Base-by-base conservation (phyloP, 441 rosid genomes). In the Erysimum cheiri region DNA sequence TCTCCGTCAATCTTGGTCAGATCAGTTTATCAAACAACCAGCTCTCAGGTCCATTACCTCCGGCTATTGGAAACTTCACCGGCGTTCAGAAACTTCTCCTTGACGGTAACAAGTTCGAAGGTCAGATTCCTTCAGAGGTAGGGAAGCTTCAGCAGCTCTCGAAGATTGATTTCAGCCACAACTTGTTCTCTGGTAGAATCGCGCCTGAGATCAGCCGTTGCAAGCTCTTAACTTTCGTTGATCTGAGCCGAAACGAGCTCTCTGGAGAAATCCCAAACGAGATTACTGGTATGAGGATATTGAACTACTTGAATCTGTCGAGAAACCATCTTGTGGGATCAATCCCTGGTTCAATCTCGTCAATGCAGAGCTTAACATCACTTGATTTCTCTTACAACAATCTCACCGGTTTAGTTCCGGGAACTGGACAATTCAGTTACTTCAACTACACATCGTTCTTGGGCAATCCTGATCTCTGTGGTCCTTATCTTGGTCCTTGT, bases 381-480 rank as follows among this genome's bases (percentile, higher is more conserved):
- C 93, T 94, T 44, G 98, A 94, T 84, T 94, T 94, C 76, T 91
- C 97, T 2, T 94, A 87, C 71, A 94, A 94, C 82, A 91, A 91
- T 71, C 97, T 94, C 56, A 81, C 97, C 57, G 98, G 98, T 65
- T 82, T 94, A 62, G 98, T 94, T 71, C 98, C 98, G 9, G 90
- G 88, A 3, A 85, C 88, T 14, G 97, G 98, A 59, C 97, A 94
- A 64, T 94, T 94, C 70, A 88, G 98, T 75, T 94, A 89, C 83
- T 94, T 94, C 46, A 94, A 94, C 75, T 94, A 85, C 84, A 94
- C 98, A 59, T 94, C 98, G 4, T 94, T 94, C 71, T 68, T 91
- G 33, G 96, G 97, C 11, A 94, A 94, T 77, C 82, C 92, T 43
- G 84, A 80, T 53, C 96, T 94, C 14, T 94, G 98, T 60, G 98